phyloP scores from a whole-genome alignment of 2,329 filamentous ascomycete species.

The Lecanicillium sp. region DNA sequence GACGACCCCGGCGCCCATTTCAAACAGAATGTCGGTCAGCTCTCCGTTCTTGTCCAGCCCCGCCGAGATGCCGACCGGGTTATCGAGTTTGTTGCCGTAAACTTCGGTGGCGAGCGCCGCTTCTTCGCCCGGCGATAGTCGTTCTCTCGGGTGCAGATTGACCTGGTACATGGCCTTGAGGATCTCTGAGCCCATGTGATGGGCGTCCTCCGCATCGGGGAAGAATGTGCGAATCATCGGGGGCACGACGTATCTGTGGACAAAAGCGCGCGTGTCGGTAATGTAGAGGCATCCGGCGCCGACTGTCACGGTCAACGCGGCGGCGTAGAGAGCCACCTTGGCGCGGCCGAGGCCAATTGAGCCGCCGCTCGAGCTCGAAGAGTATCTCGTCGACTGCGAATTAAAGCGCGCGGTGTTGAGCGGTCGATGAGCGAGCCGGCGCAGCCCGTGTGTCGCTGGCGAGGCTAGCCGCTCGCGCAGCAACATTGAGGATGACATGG shows the following conservation, averaged over 20 bases:
- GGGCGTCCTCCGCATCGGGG: slow-evolving; percentile 84
- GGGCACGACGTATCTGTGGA: slow-evolving; percentile 61
- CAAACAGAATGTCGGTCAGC: slow-evolving; percentile 77
- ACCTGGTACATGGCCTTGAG: slow-evolving; percentile 68
- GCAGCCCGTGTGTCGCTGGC: no score
- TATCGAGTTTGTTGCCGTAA: slow-evolving; percentile 69
- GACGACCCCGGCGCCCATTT: slow-evolving; percentile 75
- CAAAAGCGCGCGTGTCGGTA: slow-evolving; percentile 67
- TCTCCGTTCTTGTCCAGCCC: slow-evolving; percentile 93
- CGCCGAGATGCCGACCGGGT: slow-evolving; percentile 91
- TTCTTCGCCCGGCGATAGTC: slow-evolving; percentile 36
- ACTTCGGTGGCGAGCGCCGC: slow-evolving; percentile 39
- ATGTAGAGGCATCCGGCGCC: slow-evolving; percentile 55
- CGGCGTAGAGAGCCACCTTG: slow-evolving; percentile 31
- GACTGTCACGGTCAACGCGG: slow-evolving; percentile 31
- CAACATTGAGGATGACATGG: no score
- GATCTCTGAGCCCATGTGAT: slow-evolving; percentile 65
- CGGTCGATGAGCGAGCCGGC: no score
- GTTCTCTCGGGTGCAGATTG: slow-evolving; percentile 75
- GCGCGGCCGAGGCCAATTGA: slow-evolving; percentile 20
- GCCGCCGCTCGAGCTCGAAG: slow-evolving; percentile 20
- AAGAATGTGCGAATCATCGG: slow-evolving; percentile 58
- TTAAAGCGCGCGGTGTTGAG: no score
- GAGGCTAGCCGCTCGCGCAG: no score
- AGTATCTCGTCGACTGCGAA: neutral